Evolutionary conservation across 257 asterid genomes (phyloP), one percentile per base, ranked within the genome.

Genomic region (Jacaranda mimosifolia): DNA sequence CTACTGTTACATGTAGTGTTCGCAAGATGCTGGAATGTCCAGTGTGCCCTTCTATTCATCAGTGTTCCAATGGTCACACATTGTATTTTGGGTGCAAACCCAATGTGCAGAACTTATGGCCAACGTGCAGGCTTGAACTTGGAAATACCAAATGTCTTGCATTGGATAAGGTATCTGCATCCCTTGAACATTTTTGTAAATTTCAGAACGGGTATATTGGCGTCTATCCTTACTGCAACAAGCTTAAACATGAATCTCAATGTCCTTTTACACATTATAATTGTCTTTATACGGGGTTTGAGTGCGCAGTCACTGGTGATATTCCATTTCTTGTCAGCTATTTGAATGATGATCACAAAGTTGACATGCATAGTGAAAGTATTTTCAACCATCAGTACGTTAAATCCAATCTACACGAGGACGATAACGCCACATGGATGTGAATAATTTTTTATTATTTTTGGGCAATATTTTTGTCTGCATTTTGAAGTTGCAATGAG

Each of bases 401-500:
- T 39, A 89, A 89, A 67, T 85, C 91, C 43, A 89, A 87, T 52
- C 87, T 90, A 3, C 88, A 74, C 45, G 91, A 87, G 76, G 94
- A 87, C 60, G 91, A 89, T 71, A 89, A 89, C 19, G 91, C 90
- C 4, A 89, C 89, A 9, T 87, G 94, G 94, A 89, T 85, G 91
- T 89, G 85, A 18, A 89, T 89, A 90, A 89, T 89, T 52, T 89
- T 87, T 84, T 78, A 85, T 78, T 89, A 92, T 72, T 89, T 89
- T 82, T 71, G 94, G 92, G 46, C 86, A 85, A 78, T 87, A 84
- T 62, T 87, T 89, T 75, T 89, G 92, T 70, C 83, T 87, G 13
- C 94, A 89, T 65, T 89, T 89, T 15, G 90, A 89, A 84, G 94
- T 91, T n/a, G n/a, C n/a, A n/a, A n/a, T n/a, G n/a, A n/a, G n/a